These are phyloP conservation scores for Escovopsis sp. DNA, from an alignment of 2,329 filamentous ascomycete species.

Conservation along the genomic window DNA sequence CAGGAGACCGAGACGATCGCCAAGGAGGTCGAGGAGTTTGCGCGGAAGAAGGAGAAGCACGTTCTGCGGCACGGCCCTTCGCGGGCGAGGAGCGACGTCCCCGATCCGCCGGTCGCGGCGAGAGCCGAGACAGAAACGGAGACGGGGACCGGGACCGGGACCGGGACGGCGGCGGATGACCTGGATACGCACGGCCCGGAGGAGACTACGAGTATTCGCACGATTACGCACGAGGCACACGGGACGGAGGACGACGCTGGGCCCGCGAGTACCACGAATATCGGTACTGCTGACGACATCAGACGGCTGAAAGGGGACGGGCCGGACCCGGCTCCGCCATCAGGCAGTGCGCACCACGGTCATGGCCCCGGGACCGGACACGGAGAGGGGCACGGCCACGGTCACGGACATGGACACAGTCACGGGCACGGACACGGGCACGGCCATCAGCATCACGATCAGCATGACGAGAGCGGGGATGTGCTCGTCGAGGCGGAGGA, in stretches of 20 bases:
- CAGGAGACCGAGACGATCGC: constrained; percentile 48
- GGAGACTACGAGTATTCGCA: neutral
- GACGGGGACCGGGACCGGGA: constrained; percentile 1
- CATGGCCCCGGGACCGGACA: neutral
- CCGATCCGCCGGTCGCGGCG: constrained; percentile 15
- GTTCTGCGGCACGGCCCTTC: constrained; percentile 12
- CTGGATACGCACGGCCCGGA: neutral
- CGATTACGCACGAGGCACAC: too few relatives aligned
- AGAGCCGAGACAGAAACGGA: constrained; percentile 2
- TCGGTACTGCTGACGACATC: neutral
- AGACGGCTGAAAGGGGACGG: too few relatives aligned
- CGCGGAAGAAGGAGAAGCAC: constrained; percentile 28
- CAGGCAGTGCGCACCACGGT: too few relatives aligned
- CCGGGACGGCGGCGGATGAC: neutral
- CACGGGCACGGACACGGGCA: constrained; percentile 1
- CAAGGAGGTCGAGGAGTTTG: constrained; percentile 49
- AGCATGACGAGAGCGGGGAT: constrained; percentile 57
- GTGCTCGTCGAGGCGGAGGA: constrained; percentile 74
- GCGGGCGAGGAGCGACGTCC: constrained; percentile 12
- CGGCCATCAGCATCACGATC: constrained; percentile 19
- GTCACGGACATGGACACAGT: neutral
- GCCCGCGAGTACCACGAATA: too few relatives aligned
- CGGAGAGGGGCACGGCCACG: neutral
- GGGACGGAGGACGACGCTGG: too few relatives aligned
- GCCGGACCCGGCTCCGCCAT: too few relatives aligned